Conservation (phyloP, 805 yeast species). For the Scheffersomyces ergatensis region DNA sequence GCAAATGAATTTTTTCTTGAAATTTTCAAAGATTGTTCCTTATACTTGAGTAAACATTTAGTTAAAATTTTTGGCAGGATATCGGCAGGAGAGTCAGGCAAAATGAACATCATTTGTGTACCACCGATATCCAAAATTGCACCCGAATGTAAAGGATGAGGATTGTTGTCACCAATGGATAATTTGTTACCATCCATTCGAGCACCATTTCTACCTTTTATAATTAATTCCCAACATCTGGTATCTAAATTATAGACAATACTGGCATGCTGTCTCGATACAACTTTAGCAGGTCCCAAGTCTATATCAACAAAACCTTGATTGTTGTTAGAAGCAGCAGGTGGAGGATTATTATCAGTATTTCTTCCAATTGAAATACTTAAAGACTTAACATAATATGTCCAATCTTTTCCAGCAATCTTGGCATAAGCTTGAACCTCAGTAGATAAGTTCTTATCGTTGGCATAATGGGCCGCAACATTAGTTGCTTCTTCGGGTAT, state of each 20-base stretch:
- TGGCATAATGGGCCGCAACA: slow-evolving; percentile 71
- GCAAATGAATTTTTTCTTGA: slow-evolving; percentile 11
- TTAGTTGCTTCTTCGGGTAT: slow-evolving; percentile 72
- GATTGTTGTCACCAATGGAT: slow-evolving; percentile 45
- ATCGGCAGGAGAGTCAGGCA: slow-evolving; percentile 84
- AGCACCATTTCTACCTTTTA: slow-evolving; percentile 90
- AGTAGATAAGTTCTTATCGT: slow-evolving; percentile 62
- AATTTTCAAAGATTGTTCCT: slow-evolving; percentile 12
- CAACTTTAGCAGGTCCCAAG: slow-evolving; percentile 97
- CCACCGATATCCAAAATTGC: slow-evolving; percentile 93
- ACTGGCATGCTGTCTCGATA: slow-evolving; percentile 83
- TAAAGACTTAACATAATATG: slow-evolving; percentile 82
- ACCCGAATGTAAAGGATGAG: slow-evolving; percentile 75
- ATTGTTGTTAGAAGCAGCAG: slow-evolving; percentile 3
- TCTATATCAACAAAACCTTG: slow-evolving; percentile 66
- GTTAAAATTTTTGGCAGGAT: slow-evolving; percentile 50
- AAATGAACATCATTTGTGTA: slow-evolving; percentile 97
- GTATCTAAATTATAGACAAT: slow-evolving; percentile 72
- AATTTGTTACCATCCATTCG: slow-evolving; percentile 73
- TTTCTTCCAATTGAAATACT: slow-evolving; percentile 83
- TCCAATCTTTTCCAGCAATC: slow-evolving; percentile 91
- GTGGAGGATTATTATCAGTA: slow-evolving; percentile 38
- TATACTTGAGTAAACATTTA: slow-evolving; percentile 33
- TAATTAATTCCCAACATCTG: slow-evolving; percentile 83
- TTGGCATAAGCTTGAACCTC: slow-evolving; percentile 99